Percentiles rank a stretch among this genome's conserved stretches.
phyloP scores from a whole-genome alignment of 345 rosid genomes.

The Dipteronia dyeriana region DNA sequence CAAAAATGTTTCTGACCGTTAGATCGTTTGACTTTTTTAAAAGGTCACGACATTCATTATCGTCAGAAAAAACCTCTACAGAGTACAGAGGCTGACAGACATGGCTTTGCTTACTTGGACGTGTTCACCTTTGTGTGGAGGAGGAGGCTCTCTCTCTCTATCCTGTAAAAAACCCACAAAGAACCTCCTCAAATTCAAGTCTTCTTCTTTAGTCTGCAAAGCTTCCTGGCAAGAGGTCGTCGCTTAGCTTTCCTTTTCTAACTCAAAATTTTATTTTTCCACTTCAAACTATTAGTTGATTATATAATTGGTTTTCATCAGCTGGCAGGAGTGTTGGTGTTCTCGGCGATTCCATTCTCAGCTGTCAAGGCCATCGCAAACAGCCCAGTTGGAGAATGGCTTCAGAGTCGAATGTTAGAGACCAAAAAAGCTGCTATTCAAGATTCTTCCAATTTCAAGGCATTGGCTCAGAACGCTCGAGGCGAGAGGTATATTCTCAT shows the following conservation, averaged over 20 bases:
- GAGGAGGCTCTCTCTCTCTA: background rate
- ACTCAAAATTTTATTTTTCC: background rate
- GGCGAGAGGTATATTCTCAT: conserved; percentile 54
- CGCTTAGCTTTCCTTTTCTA: background rate
- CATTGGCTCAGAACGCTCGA: conserved; percentile 64
- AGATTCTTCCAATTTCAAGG: conserved; percentile 58
- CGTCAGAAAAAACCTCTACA: no score
- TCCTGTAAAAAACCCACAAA: background rate
- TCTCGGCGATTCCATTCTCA: conserved; percentile 91
- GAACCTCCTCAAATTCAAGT: conserved; percentile 14
- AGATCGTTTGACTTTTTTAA: no score
- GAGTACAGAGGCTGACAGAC: background rate
- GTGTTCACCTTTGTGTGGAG: conserved; percentile 3
- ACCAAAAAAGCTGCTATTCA: conserved; percentile 64
- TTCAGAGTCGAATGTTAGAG: conserved; percentile 65
- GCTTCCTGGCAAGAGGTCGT: conserved; percentile 91
- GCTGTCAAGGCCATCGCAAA: conserved; percentile 93
- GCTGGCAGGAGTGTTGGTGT: conserved; percentile 88
- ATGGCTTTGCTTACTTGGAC: conserved; percentile 14
- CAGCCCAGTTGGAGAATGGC: conserved; percentile 75
- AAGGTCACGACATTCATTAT: no score
- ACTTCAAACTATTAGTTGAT: background rate
- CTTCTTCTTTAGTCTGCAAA: conserved; percentile 45
- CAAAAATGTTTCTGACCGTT: no score
- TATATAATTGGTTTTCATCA: conserved; percentile 16